Percentiles rank a stretch among this genome's conserved stretches.
Evolutionary conservation across 2,329 filamentous ascomycete species (phyloP).

Genomic region (Neofusicoccum umdonicola): DNA sequence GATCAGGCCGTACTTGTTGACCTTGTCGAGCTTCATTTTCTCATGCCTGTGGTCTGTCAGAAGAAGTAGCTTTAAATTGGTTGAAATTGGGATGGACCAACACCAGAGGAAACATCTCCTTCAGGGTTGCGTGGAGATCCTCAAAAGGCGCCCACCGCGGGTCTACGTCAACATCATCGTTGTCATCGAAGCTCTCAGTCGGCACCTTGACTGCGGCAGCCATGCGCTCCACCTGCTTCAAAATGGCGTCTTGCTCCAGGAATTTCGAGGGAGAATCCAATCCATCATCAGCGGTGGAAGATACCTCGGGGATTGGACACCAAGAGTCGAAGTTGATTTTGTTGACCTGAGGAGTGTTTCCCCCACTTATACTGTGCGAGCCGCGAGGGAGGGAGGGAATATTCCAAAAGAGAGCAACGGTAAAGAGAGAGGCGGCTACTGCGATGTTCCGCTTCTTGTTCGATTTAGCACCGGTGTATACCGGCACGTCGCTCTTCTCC

Average conservation of each 20-base stretch:
- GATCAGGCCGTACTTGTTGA: slow-evolving; percentile 60
- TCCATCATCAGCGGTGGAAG: not conserved
- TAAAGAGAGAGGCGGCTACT: not conserved
- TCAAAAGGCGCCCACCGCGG: slow-evolving; percentile 59
- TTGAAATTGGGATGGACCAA: not conserved
- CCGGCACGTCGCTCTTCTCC: not conserved
- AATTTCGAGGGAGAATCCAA: slow-evolving; percentile 11
- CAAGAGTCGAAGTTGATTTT: slow-evolving; percentile 12
- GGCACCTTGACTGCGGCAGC: slow-evolving; percentile 53
- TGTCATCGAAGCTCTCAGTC: slow-evolving; percentile 56
- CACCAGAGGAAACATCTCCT: slow-evolving; percentile 52
- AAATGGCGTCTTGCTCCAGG: not conserved
- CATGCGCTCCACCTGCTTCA: slow-evolving; percentile 33
- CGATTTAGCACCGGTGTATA: not conserved
- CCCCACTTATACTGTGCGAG: slow-evolving; percentile 9
- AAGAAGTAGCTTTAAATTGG: not conserved
- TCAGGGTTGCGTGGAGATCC: slow-evolving; percentile 52
- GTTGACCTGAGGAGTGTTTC: not conserved
- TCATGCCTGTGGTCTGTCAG: slow-evolving; percentile 32
- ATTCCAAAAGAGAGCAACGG: slow-evolving; percentile 14
- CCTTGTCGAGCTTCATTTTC: slow-evolving; percentile 49
- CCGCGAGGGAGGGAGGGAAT: slow-evolving; percentile 2
- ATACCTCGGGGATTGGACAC: slow-evolving; percentile 6
- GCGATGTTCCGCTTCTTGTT: slow-evolving; percentile 2
- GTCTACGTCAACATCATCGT: slow-evolving; percentile 56